Evolutionary conservation across 75 land plant genomes (phyloP), one percentile per base, ranked within the genome.

Genomic region (Pinus taeda): DNA sequence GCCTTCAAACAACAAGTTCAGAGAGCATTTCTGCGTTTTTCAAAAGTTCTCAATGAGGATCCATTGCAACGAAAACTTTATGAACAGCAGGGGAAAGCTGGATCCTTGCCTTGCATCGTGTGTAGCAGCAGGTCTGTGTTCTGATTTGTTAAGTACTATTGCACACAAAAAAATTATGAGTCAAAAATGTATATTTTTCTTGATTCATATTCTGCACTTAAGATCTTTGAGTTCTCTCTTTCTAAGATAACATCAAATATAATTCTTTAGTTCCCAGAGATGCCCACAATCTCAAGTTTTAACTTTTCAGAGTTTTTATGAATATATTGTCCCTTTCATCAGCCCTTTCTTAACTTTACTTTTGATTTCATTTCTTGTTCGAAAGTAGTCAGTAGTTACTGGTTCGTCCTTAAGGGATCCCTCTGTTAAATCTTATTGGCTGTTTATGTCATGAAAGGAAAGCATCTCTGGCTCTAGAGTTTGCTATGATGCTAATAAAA

Each of bases 111-210:
- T 53, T 89, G 89, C 76, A 15, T 72, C 55, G 85, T 82, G 45
- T 89, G 91, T 82, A 81, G 89, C 84, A 85, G 87, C 83, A 89
- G 89, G 91, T 89, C 82, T 70, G 90, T 85, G 71, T 76, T 83
- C 64, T 78, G 36, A 74, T 75, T 61, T 67, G 9, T 67, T 42
- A 37, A 75, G 60, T 24, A 21, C 42, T 67, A 42, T 56, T 76
- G 65, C 60, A 75, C 18, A 57, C 58, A 42, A 24, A 77, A 72
- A 57, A 37, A 9, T 55, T 37, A 65, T 64, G 13, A 42, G 15
- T 56, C 17, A 69, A 66, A 37, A n/a, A 42, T 33, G 24, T 24
- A 8, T 42, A 9, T 42, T 18, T 69, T 69, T 12, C 42, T 1
- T 42, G 49, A 37, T 42, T 37, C 33, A 37, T 42, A 12, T 42